Base-by-base conservation (phyloP, 176 grass and related monocot species). In the Oryza rufipogon region DNA sequence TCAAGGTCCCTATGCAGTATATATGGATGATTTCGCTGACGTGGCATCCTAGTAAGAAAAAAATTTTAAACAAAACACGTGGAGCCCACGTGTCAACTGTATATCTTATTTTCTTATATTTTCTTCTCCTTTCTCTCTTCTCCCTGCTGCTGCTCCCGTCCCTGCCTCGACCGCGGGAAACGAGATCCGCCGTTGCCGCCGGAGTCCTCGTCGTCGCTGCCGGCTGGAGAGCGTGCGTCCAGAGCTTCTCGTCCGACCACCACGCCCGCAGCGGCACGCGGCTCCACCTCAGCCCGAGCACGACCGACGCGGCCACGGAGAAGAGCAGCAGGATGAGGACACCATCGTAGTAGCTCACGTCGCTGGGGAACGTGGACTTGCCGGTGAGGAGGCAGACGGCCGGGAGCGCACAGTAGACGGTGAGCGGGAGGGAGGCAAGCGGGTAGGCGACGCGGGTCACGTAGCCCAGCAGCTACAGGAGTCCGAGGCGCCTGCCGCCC, bases 331-430 rank as follows among this genome's bases (percentile, higher is more conserved):
- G 71, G 38, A 89, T 80, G 45, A 86, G 39, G 51, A 89, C 58
- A 0, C 80, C 87, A 10, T 78, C 76, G 66, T 92, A 80, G 70
- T 81, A 76, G 12, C 80, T 71, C 77, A 89, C 23, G 69, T 83
- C 82, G 36, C 73, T 71, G 26, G 85, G 89, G 81, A 94, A 91
- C 28, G 89, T 81, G 75, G 76, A 92, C 83, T 19, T 90, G 30
- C 85, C 82, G 12, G 90, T 83, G 32, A 94, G 87, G 77, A 94
- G 90, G 79, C 85, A 94, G 41, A 47, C 78, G 13, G 87, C 87
- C 44, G 90, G 88, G 52, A 92, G 85, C 38, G 86, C 85, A 84
- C 92, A 90, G 82, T 94, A 94, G 56, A 74, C 66, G 80, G 86
- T 86, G 28, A 92, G 81, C 26, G 26, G 26, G 26, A 26, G 26